Conservation (phyloP, 345 rosid species). For the Salix brachista region DNA sequence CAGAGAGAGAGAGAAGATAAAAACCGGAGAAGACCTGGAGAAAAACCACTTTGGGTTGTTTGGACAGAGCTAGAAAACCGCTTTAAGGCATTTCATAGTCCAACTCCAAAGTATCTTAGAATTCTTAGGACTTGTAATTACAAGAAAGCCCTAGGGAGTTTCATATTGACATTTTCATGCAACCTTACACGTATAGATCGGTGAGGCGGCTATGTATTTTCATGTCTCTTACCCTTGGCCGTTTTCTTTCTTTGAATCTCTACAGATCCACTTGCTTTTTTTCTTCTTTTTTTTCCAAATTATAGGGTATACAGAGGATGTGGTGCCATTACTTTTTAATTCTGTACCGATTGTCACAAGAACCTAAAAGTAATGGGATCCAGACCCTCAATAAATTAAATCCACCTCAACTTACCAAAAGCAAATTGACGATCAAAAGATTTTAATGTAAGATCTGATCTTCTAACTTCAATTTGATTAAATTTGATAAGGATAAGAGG, state of each 20-base stretch:
- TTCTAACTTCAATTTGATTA: too few relatives aligned
- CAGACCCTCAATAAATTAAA: too few relatives aligned
- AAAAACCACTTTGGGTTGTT: slow-evolving; percentile 17
- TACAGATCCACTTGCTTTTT: too few relatives aligned
- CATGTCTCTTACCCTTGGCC: background rate
- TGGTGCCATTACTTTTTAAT: too few relatives aligned
- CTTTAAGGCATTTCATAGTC: slow-evolving; percentile 16
- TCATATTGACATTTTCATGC: slow-evolving; percentile 46
- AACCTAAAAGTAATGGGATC: too few relatives aligned
- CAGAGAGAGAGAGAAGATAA: background rate
- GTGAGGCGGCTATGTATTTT: slow-evolving; percentile 30
- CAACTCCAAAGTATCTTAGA: slow-evolving; percentile 10
- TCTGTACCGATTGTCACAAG: too few relatives aligned
- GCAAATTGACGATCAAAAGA: too few relatives aligned
- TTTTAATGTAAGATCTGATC: too few relatives aligned
- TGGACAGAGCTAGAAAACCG: slow-evolving; percentile 8
- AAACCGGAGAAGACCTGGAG: slow-evolving; percentile 12
- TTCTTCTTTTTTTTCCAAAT: background rate
- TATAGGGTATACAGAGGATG: too few relatives aligned
- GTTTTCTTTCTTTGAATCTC: background rate
- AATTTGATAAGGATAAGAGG: too few relatives aligned
- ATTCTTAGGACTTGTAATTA: background rate
- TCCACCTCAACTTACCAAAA: too few relatives aligned
- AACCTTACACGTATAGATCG: slow-evolving; percentile 42
- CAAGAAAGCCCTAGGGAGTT: slow-evolving; percentile 22